Evolutionary conservation across 2,329 filamentous ascomycete genomes (phyloP), one percentile per base, ranked within the genome.

Genomic region (Chrysoporthe deuterocubensis): DNA sequence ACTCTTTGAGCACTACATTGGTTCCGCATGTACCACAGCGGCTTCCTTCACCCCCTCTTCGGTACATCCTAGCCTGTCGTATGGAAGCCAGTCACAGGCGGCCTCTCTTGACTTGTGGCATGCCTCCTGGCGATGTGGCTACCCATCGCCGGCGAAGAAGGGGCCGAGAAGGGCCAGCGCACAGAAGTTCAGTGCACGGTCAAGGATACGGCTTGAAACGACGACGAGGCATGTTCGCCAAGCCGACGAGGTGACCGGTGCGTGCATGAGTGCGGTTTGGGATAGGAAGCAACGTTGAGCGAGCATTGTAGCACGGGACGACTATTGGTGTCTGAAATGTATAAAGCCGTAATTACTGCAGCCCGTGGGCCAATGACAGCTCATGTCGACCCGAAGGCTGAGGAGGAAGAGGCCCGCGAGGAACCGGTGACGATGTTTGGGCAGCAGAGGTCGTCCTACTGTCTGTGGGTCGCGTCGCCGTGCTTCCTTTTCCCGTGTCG

Each of bases 321-420:
- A 62, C 6, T 34, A 56, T 62, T 59, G 40, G 56, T 68, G 65
- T 59, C 62, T 65, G 62, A 62, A 52, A 62, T 65, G 68, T 67
- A 64, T 52, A 62, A 50, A 69, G 34, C 68, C 65, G 68, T 63
- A 65, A 68, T 69, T 63, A 56, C 26, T 34, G 50, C 58, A 44
- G 11, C 26, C 11, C 26, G 14, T 43, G 50, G 52, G 62, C 68
- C 65, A 69, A 68, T 69, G 65, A 50, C 44, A 65, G 21, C 3
- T 13, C 50, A 26, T 54, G 6, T 48, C 8, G 54, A 67, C 52
- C 65, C 68, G 68, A 69, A 63, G 62, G 62, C 68, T 65, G 65
- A 46, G 16, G 42, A 26, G 58, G 13, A 26, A 63, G 9, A 37
- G 2, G 16, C 18, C 21, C 40, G 16, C 16, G 26, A n/a, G 18